Percentiles rank a stretch among this genome's conserved stretches.
Conservation (phyloP, 352 stramenopile species). For the Globisporangium spinosum region DNA sequence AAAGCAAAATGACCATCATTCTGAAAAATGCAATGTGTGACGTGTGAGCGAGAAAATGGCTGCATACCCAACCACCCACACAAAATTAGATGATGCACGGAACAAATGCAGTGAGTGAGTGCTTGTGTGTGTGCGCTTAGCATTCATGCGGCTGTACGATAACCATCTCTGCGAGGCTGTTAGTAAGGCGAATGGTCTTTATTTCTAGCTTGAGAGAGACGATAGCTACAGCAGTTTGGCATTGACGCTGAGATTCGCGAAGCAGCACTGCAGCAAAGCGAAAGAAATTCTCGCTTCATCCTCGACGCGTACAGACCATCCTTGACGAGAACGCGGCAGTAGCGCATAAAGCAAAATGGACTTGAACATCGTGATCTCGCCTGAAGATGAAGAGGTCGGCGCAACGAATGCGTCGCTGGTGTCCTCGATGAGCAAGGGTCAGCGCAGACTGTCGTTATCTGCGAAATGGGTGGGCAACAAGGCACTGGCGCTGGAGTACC, state of each 20-base stretch:
- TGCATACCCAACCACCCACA: background rate
- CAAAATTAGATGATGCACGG: background rate
- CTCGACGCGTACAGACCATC: background rate
- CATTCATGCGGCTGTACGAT: background rate
- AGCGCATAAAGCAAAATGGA: slow-evolving; percentile 30
- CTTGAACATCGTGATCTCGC: slow-evolving; percentile 31
- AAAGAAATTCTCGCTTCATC: background rate
- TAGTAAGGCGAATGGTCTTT: background rate
- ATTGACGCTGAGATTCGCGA: slow-evolving; percentile 1
- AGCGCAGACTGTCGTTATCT: slow-evolving; percentile 62
- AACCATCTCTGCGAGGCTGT: background rate
- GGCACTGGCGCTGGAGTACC: slow-evolving; percentile 64
- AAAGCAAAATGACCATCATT: slow-evolving; percentile 12
- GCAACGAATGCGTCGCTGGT: slow-evolving; percentile 23
- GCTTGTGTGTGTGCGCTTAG: background rate
- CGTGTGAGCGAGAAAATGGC: slow-evolving; percentile 25
- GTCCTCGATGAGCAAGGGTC: slow-evolving; percentile 66
- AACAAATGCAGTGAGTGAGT: background rate
- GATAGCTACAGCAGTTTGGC: slow-evolving; percentile 11
- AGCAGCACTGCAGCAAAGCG: slow-evolving; percentile 6
- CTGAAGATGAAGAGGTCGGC: slow-evolving; percentile 26
- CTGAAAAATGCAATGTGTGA: slow-evolving; percentile 29
- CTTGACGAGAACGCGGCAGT: background rate
- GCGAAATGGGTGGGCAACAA: slow-evolving; percentile 80
- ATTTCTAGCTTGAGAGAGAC: slow-evolving; percentile 3